These are phyloP conservation scores for Eucalyptus globulus DNA, from an alignment of 345 rosid species.

Conservation along the genomic window DNA sequence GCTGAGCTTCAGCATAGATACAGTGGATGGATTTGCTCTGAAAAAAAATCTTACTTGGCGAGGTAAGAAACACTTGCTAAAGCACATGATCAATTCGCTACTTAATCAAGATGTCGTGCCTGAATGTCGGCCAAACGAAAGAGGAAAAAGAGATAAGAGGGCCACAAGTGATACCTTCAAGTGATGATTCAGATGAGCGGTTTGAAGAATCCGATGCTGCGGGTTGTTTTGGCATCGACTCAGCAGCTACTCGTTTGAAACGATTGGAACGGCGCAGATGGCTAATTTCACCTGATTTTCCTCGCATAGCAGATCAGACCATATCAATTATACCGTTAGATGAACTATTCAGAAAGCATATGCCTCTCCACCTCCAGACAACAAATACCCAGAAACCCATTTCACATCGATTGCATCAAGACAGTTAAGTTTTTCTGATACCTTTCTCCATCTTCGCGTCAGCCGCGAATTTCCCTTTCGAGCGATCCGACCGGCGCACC, in stretches of 20 bases:
- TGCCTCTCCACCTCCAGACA: neutral
- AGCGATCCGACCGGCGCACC: neutral
- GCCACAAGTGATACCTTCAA: neutral
- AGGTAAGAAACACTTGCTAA: neutral
- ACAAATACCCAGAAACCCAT: neutral
- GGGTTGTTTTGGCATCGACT: neutral
- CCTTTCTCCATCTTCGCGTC: neutral
- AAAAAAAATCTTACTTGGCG: neutral
- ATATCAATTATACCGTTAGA: neutral
- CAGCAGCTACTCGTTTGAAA: neutral
- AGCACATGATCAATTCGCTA: neutral
- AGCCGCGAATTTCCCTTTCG: neutral
- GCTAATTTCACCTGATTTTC: neutral
- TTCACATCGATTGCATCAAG: neutral
- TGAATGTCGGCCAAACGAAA: neutral
- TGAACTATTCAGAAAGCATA: neutral
- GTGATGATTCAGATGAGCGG: neutral
- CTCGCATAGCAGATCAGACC: neutral
- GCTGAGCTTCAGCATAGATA: neutral
- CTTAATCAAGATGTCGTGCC: neutral
- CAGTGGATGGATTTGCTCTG: neutral
- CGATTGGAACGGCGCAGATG: constrained; percentile 4
- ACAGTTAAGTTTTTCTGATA: neutral
- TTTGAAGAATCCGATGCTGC: neutral
- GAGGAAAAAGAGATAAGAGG: neutral